Evolutionary conservation across 352 stramenopile species (phyloP).

Genomic region (Phytophthora capsici): DNA sequence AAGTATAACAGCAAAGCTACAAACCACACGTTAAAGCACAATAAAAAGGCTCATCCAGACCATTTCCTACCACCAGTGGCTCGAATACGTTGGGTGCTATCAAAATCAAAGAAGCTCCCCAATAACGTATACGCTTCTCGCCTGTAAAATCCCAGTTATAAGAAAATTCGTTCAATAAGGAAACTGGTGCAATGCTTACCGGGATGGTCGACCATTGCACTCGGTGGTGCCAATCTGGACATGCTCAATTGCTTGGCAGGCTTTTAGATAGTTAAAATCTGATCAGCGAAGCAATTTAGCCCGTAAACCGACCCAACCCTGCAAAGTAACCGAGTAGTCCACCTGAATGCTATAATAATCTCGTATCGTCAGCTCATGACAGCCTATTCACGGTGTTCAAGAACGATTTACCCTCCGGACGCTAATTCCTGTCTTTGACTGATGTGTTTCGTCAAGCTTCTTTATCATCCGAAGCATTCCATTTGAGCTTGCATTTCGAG

Average conservation of each 20-base stretch:
- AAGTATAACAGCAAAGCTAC: conserved; percentile 77
- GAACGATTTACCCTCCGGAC: conserved; percentile 62
- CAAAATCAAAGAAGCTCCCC: conserved; percentile 82
- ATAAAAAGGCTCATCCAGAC: not conserved
- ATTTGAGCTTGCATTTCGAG: conserved; percentile 66
- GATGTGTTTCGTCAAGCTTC: conserved; percentile 51
- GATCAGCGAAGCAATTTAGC: not conserved
- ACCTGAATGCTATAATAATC: conserved; percentile 56
- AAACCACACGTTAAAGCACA: conserved; percentile 2
- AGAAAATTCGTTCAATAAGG: not conserved
- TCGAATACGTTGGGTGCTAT: conserved; percentile 76
- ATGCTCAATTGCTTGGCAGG: conserved; percentile 71
- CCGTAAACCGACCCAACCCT: too few species aligned
- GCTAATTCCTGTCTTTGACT: conserved; percentile 58
- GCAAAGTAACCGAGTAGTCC: too few species aligned
- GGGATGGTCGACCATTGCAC: conserved; percentile 25
- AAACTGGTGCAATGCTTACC: conserved; percentile 12
- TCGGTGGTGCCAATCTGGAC: conserved; percentile 60
- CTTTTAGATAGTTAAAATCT: conserved; percentile 86
- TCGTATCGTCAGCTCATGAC: conserved; percentile 3
- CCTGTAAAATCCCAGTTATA: conserved; percentile 29
- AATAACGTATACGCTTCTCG: conserved; percentile 71
- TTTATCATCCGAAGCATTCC: conserved; percentile 78
- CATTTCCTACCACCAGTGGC: conserved; percentile 64
- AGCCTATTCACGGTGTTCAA: not conserved